Evolutionary conservation across 805 yeast species (phyloP).

Genomic region (Candida coquimbonensis): DNA sequence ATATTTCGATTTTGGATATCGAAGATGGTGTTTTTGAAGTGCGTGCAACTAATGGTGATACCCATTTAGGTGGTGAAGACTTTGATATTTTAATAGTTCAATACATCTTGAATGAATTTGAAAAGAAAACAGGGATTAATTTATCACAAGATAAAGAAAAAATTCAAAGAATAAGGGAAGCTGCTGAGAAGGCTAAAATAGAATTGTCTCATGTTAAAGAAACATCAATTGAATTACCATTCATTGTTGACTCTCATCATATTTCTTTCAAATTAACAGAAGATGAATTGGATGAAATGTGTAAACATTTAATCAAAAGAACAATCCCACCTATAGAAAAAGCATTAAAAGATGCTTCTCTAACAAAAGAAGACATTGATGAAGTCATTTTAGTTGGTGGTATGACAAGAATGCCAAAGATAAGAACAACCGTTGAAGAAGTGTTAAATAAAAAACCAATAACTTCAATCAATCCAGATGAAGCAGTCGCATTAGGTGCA

Average conservation of each 20-base stretch:
- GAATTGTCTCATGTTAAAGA: conserved; percentile 60
- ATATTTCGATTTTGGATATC: conserved; percentile 66
- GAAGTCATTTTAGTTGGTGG: conserved; percentile 81
- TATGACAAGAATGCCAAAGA: conserved; percentile 86
- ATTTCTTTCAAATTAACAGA: conserved; percentile 53
- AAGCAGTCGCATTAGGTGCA: conserved; percentile 88
- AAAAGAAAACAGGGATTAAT: conserved; percentile 46
- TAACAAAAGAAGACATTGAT: conserved; percentile 57
- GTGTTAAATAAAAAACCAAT: conserved; percentile 61
- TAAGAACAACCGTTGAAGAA: conserved; percentile 52
- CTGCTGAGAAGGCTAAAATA: conserved; percentile 71
- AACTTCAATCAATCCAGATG: conserved; percentile 79
- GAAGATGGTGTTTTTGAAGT: conserved; percentile 79
- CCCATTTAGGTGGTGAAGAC: conserved; percentile 80
- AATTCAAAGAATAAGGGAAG: conserved; percentile 70
- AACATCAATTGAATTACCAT: conserved; percentile 63
- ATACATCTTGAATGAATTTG: conserved; percentile 46
- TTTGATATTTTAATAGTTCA: conserved; percentile 56
- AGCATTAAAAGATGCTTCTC: conserved; percentile 68
- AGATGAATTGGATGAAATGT: conserved; percentile 59
- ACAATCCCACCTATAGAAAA: conserved; percentile 69
- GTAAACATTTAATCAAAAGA: conserved; percentile 55
- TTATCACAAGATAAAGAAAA: conserved; percentile 44
- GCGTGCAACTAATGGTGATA: conserved; percentile 75
- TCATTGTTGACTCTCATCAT: conserved; percentile 56